Evolutionary conservation across 306 rosid genomes (phyloP).

Genomic region (Styphnolobium japonicum): DNA sequence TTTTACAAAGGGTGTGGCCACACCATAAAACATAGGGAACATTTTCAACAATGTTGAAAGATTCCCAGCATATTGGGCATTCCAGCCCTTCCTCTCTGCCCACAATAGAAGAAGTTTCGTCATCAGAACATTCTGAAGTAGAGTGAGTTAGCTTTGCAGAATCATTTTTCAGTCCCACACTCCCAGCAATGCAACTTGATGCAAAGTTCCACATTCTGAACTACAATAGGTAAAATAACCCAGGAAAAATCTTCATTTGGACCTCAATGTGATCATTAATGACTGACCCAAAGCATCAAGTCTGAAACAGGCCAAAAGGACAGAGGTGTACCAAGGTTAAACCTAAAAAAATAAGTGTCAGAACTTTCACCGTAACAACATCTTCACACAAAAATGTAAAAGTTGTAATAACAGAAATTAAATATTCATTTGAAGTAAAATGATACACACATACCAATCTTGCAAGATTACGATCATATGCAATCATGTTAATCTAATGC

Average conservation of each 20-base stretch:
- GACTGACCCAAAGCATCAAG: not conserved
- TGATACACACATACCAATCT: not conserved
- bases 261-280: conserved; percentile 17
- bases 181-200: conserved; percentile 80
- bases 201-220: conserved; percentile 89
- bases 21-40: conserved; percentile 98
- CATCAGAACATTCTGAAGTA: conserved; percentile 82
- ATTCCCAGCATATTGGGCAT: conserved; percentile 97
- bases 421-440: not conserved
- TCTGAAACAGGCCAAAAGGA: conserved; percentile 28
- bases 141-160: conserved; percentile 47
- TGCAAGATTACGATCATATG: not conserved
- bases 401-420: not conserved
- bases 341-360: not conserved
- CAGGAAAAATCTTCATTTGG: conserved; percentile 37
- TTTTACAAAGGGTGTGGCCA: conserved; percentile 98
- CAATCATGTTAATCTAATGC: not conserved
- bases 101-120: conserved; percentile 66
- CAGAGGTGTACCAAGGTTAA: not conserved
- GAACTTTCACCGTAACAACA: not conserved
- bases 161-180: conserved; percentile 51
- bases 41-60: conserved; percentile 92
- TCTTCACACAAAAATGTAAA: not conserved
- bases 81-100: conserved; percentile 94
- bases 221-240: conserved; percentile 30